A percentile compares a stretch with the other conserved stretches of the same genome.
Evolutionary conservation across 306 rosid species (phyloP).

Genomic region (Pueraria montana): DNA sequence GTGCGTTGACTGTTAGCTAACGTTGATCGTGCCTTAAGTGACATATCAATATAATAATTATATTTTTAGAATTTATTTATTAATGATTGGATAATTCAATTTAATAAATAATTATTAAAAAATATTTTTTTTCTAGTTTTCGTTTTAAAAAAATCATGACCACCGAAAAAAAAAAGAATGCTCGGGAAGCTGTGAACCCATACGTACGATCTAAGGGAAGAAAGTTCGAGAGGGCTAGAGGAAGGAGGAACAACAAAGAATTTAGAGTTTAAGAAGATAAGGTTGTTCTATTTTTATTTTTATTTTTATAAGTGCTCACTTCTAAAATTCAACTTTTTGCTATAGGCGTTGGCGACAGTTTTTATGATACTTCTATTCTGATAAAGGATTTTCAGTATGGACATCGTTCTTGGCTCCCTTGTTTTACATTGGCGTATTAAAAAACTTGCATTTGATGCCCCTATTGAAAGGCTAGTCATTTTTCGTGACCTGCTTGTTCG

Average conservation of each 20-base stretch:
- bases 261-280: conserved; percentile 61
- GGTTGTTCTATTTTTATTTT: neutral
- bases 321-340: conserved; percentile 3
- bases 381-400: no score
- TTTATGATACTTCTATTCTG: conserved; percentile 26
- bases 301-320: neutral
- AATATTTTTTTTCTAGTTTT: no score
- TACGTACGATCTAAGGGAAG: conserved; percentile 81
- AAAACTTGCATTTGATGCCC: neutral
- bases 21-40: no score
- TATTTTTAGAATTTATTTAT: no score
- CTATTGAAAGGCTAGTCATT: neutral
- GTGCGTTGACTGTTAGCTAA: no score
- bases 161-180: no score
- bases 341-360: neutral
- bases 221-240: conserved; percentile 85
- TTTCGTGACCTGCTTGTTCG: neutral
- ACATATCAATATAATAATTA: no score
- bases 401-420: neutral
- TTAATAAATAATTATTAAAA: no score
- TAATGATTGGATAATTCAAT: no score
- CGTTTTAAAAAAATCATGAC: no score
- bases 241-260: conserved; percentile 80
- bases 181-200: no score
- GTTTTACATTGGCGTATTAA: neutral